Conservation (phyloP, 768 basidiomycete species). For the Pulveroboletus ravenelii region DNA sequence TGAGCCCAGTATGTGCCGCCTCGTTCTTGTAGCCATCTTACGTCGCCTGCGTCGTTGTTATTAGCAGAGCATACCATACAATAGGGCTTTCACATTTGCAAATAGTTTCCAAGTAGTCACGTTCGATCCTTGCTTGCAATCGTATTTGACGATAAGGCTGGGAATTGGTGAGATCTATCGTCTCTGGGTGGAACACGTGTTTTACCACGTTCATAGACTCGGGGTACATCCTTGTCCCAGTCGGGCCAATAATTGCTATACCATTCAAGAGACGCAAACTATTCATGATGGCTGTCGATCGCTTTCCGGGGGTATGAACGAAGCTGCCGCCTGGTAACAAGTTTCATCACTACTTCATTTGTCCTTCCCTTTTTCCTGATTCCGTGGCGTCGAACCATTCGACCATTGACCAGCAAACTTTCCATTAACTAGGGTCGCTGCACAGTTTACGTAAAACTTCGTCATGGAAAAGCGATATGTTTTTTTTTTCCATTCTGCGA, state of each 20-base stretch:
- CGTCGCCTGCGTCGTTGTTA: not conserved
- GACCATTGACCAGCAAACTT: constrained; percentile 10
- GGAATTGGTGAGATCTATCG: constrained; percentile 5
- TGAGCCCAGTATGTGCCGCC: not conserved
- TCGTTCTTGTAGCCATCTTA: not conserved
- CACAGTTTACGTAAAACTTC: not conserved
- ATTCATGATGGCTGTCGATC: constrained; percentile 14
- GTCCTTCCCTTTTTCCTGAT: constrained; percentile 25
- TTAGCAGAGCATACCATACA: not conserved
- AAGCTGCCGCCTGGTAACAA: constrained; percentile 12
- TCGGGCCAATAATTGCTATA: constrained; percentile 4
- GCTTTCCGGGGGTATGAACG: constrained; percentile 17
- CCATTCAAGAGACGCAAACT: constrained; percentile 3
- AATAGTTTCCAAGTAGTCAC: constrained; percentile 3
- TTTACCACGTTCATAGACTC: constrained; percentile 10
- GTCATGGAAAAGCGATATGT: not conserved
- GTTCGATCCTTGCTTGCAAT: constrained; percentile 3
- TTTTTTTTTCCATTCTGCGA: not conserved
- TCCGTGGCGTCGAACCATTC: constrained; percentile 23
- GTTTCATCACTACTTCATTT: constrained; percentile 31
- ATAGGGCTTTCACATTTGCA: constrained; percentile 14
- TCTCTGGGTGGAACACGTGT: constrained; percentile 16
- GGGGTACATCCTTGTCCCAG: not conserved
- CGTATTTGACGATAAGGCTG: constrained; percentile 28
- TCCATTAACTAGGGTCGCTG: constrained; percentile 10